Evolutionary conservation across 2,329 filamentous ascomycete species (phyloP).

Genomic region (Trichoderma sp.): DNA sequence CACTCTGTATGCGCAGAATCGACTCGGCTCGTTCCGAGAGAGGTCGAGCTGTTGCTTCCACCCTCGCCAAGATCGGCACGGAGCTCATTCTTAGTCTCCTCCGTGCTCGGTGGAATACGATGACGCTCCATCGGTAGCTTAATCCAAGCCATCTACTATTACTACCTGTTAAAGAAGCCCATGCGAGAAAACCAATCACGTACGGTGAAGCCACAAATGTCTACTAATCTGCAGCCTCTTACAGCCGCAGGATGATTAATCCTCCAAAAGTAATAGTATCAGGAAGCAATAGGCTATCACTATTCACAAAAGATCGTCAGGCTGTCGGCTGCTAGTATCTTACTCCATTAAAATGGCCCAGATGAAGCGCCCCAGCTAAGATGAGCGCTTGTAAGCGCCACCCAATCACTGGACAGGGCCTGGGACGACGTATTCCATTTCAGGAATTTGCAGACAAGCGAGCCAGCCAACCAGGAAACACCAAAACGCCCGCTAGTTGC

Average conservation of each 20-base stretch:
- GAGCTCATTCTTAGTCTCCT: not conserved
- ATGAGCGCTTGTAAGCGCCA: constrained; percentile 2
- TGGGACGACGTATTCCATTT: not conserved
- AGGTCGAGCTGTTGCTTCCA: not conserved
- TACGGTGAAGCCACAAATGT: not conserved
- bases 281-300: not conserved
- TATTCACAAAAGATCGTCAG: too few species aligned
- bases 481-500: not conserved
- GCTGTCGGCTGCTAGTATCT: not conserved
- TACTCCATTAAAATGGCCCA: not conserved
- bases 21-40: not conserved
- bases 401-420: not conserved
- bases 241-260: not conserved
- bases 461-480: constrained; percentile 9
- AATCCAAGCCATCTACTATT: not conserved
- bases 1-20: not conserved
- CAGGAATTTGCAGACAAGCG: constrained; percentile 1
- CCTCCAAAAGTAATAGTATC: not conserved
- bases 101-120: not conserved
- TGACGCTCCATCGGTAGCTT: not conserved
- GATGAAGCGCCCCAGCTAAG: too few species aligned
- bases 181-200: not conserved
- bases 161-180: not conserved
- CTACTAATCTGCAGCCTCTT: not conserved
- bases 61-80: not conserved